phyloP scores from a whole-genome alignment of 345 rosid genomes.

The Eucalyptus grandis region DNA sequence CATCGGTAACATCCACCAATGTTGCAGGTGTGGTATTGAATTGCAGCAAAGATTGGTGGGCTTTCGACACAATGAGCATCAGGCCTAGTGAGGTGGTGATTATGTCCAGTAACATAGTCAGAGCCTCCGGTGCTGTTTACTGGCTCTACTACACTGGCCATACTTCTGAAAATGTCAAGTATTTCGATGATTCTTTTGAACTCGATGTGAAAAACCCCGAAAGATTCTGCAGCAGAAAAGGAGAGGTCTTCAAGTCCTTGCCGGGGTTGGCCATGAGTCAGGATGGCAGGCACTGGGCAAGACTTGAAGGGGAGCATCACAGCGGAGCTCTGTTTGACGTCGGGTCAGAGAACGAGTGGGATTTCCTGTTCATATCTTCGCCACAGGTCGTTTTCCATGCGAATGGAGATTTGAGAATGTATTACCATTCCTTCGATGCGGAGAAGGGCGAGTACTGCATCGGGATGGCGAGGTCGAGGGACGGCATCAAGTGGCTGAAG shows the following conservation, averaged over 20 bases:
- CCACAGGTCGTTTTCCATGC: conserved; percentile 27
- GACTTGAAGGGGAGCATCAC: conserved; percentile 39
- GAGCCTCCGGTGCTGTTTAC: conserved; percentile 19
- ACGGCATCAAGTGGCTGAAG: conserved; percentile 39
- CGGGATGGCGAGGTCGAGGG: conserved; percentile 42
- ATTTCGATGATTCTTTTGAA: background rate
- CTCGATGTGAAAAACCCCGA: conserved; percentile 6
- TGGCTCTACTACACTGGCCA: conserved; percentile 36
- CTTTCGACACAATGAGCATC: conserved; percentile 30
- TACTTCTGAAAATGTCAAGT: conserved; percentile 9
- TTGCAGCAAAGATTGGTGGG: conserved; percentile 35
- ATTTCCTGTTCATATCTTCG: conserved; percentile 19
- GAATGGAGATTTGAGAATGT: conserved; percentile 36
- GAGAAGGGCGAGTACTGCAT: conserved; percentile 12
- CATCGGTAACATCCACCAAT: background rate
- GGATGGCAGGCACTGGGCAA: conserved; percentile 43
- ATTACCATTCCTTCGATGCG: conserved; percentile 32
- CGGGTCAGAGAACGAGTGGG: conserved; percentile 31
- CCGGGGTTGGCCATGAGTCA: conserved; percentile 41
- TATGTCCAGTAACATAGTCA: conserved; percentile 24
- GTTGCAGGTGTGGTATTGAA: conserved; percentile 30
- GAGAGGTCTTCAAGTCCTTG: conserved; percentile 7
- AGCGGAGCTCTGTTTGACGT: conserved; percentile 36
- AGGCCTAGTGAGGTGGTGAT: conserved; percentile 30
- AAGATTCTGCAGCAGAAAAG: background rate